A percentile compares a stretch with the other conserved stretches of the same genome.
Conservation (phyloP, 2,329 filamentous ascomycete species). For the Aspergillus transmontanensis region DNA sequence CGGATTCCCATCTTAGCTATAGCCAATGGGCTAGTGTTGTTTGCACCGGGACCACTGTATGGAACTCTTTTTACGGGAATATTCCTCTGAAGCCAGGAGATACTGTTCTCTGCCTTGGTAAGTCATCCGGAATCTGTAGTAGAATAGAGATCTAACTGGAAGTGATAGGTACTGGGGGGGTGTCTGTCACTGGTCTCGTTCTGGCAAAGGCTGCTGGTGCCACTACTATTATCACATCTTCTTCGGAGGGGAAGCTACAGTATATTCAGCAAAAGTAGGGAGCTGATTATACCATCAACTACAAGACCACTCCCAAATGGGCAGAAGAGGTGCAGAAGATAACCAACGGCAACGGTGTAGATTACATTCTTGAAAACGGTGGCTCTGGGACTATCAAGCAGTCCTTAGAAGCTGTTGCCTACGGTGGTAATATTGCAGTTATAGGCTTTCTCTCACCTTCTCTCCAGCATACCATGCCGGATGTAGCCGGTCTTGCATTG, state of each 20-base stretch:
- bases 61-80: slow-evolving; percentile 46
- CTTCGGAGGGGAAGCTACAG: slow-evolving; percentile 38
- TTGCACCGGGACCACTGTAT: slow-evolving; percentile 46
- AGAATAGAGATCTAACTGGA: slow-evolving; percentile 16
- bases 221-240: slow-evolving; percentile 49
- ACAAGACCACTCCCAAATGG: slow-evolving; percentile 6
- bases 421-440: slow-evolving; percentile 2
- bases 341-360: slow-evolving; percentile 44
- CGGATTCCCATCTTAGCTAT: slow-evolving; percentile 30
- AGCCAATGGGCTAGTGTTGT: slow-evolving; percentile 36
- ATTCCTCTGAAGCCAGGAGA: slow-evolving; percentile 21
- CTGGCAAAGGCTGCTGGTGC: slow-evolving; percentile 49
- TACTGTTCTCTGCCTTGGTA: slow-evolving; percentile 25
- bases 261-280: slow-evolving; percentile 39
- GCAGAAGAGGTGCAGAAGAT: slow-evolving; percentile 20
- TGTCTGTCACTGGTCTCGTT: slow-evolving; percentile 42
- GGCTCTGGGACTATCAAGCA: slow-evolving; percentile 47
- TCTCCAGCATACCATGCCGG: not conserved
- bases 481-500: slow-evolving; percentile 12
- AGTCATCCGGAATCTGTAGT: slow-evolving; percentile 10
- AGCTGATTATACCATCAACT: slow-evolving; percentile 48
- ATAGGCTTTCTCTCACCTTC: slow-evolving; percentile 5
- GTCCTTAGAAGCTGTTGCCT: slow-evolving; percentile 9
- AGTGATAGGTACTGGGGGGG: slow-evolving; percentile 45
- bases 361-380: slow-evolving; percentile 45